Base-by-base conservation (phyloP, 768 basidiomycete genomes). In the Sarcodon aspratus region DNA sequence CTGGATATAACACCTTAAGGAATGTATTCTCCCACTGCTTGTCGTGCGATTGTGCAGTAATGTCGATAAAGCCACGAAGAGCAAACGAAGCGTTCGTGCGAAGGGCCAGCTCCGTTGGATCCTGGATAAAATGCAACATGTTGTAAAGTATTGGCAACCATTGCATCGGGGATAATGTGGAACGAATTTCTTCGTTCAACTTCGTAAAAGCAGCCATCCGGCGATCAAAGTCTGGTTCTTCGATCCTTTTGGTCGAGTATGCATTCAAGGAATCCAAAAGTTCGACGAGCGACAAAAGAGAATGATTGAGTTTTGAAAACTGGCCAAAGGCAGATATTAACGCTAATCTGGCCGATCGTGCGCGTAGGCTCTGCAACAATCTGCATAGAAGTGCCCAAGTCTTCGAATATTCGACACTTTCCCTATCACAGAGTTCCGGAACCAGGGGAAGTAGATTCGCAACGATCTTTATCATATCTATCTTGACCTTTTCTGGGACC, bases 171-270 rank as follows among this genome's bases (percentile, higher is more conserved):
- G 76, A 69, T 3, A 92, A 59, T 0, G 67, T 63, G 45, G 59
- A 54, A 59, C 83, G 76, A 13, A 73, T 48, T 0, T 62, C 66
- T 52, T 93, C 91, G 62, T 92, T 95, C 45, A 98, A 66, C 10
- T 60, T 61, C 1, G 76, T 69, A 64, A 90, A 96, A 0, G 89
- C 92, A 1, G 65, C 61, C 2, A 98, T 69, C 1, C 96, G 83
- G 31, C 79, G 74, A 49, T 94, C 88, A 54, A 96, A 97, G 62
- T 98, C 91, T 2, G 93, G 88, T 59, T 98, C 93, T 49, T 95
- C 91, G 33, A 92, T 63, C 7, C 92, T 75, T 56, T 80, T 85
- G 1, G 63, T 63, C 1, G 93, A 95, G 60, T 83, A 99, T 0
- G 95, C 82, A 57, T 98, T 98, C 53, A 98, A 71, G 0, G 72